Conservation (phyloP, 208 protist species). For the Herpetomonas samuelpessoai region DNA sequence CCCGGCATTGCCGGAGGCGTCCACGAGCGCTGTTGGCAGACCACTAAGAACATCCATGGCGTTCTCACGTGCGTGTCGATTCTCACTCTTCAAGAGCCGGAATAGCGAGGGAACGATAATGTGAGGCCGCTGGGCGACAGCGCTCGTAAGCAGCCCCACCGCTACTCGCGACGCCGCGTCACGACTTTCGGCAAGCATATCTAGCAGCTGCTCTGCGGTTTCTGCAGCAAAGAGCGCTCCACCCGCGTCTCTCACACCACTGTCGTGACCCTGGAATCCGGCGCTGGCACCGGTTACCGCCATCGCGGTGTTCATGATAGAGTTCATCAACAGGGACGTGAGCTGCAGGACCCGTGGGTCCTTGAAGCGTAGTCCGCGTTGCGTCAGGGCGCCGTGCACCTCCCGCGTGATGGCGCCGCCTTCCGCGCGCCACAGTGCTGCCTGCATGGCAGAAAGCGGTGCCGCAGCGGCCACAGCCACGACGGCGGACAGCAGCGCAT, state of each 20-base stretch:
- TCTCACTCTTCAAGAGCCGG: conserved; percentile 58
- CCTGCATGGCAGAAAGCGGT: conserved; percentile 39
- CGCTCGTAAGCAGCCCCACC: conserved; percentile 53
- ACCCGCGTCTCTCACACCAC: no score
- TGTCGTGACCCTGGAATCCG: no score
- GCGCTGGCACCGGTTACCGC: not conserved
- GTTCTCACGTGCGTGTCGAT: conserved; percentile 46
- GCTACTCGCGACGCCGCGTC: conserved; percentile 73
- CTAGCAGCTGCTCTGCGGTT: conserved; percentile 74
- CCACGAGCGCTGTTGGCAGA: conserved; percentile 31
- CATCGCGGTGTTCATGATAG: conserved; percentile 45
- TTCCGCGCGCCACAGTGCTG: conserved; percentile 38
- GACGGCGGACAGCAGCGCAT: conserved; percentile 42
- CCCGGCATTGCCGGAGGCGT: conserved; percentile 6
- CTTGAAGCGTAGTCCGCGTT: conserved; percentile 54
- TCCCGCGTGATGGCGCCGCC: conserved; percentile 51
- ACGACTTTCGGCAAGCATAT: conserved; percentile 54
- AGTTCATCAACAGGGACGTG: conserved; percentile 49
- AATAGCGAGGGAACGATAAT: conserved; percentile 70
- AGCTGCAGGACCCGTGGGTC: conserved; percentile 57
- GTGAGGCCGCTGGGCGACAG: conserved; percentile 60
- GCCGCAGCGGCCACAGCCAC: conserved; percentile 40
- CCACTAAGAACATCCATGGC: conserved; percentile 66
- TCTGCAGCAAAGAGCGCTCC: conserved; percentile 28
- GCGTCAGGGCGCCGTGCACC: conserved; percentile 66